These are phyloP conservation scores for Penicillium sclerotiorum DNA, from an alignment of 2,329 filamentous ascomycete species.

Conservation along the genomic window DNA sequence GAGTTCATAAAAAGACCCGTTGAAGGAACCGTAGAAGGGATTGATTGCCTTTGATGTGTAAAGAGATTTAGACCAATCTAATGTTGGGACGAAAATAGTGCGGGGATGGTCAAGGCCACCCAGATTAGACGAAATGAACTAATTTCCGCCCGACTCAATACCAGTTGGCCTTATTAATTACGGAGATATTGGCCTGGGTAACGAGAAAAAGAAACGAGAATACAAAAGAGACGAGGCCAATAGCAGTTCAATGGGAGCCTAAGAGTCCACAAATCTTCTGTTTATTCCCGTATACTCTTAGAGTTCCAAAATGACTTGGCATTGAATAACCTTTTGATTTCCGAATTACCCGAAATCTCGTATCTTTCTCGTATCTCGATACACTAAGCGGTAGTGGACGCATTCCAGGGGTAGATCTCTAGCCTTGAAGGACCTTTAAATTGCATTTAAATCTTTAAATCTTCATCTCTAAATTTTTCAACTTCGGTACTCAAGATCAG, in stretches of 20 bases:
- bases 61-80: too few relatives aligned
- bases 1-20: neutral
- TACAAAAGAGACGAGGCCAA: too few relatives aligned
- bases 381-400: too few relatives aligned
- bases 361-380: too few relatives aligned
- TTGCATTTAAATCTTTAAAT: neutral
- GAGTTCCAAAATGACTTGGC: neutral
- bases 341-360: too few relatives aligned
- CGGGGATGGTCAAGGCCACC: neutral
- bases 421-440: neutral
- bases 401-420: too few relatives aligned
- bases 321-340: neutral
- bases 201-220: neutral
- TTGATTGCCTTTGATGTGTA: too few relatives aligned
- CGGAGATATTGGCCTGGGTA: neutral
- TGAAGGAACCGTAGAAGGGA: neutral
- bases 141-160: neutral
- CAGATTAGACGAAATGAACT: neutral
- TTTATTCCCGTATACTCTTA: too few relatives aligned
- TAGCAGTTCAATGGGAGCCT: too few relatives aligned
- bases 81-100: neutral
- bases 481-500: neutral
- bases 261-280: too few relatives aligned
- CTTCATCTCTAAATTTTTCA: neutral
- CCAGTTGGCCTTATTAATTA: too few relatives aligned